phyloP scores from a whole-genome alignment of 352 stramenopile species.

The Sclerospora graminicola region DNA sequence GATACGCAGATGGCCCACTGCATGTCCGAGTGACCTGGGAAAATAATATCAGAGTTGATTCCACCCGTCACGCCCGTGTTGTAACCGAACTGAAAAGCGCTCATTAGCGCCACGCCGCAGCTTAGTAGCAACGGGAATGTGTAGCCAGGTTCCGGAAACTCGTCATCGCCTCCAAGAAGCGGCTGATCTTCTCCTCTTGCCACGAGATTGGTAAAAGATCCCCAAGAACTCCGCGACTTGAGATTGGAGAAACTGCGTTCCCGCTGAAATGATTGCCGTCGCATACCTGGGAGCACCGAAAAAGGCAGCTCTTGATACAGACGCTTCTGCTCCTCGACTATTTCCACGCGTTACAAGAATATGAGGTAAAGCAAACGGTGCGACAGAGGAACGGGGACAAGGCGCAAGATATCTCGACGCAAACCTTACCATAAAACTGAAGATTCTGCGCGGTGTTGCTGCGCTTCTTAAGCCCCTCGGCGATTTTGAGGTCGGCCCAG shows the following conservation, averaged over 20 bases:
- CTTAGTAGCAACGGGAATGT: slow-evolving; percentile 54
- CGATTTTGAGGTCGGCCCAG: slow-evolving; percentile 57
- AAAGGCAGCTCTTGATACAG: slow-evolving; percentile 68
- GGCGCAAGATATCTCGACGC: neutral
- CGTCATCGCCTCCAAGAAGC: slow-evolving; percentile 37
- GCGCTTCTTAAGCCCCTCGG: slow-evolving; percentile 63
- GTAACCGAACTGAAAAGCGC: slow-evolving; percentile 63
- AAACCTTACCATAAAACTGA: slow-evolving; percentile 52
- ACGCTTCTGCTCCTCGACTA: slow-evolving; percentile 57
- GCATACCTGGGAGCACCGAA: slow-evolving; percentile 59
- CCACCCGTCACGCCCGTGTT: slow-evolving; percentile 63
- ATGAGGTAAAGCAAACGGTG: too few species aligned
- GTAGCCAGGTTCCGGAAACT: slow-evolving; percentile 57
- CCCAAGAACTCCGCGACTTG: slow-evolving; percentile 48
- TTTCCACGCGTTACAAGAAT: neutral
- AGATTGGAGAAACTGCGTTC: slow-evolving; percentile 64
- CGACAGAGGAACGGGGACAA: neutral
- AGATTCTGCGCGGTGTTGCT: slow-evolving; percentile 74
- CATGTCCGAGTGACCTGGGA: slow-evolving; percentile 49
- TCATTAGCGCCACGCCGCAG: slow-evolving; percentile 60
- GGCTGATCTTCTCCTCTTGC: slow-evolving; percentile 61
- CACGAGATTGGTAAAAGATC: slow-evolving; percentile 44
- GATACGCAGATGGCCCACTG: slow-evolving; percentile 62
- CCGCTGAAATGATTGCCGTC: slow-evolving; percentile 58
- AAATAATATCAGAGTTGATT: slow-evolving; percentile 50